Evolutionary conservation across 2,329 filamentous ascomycete genomes (phyloP).

Genomic region (Fusarium brevicatenulatum): DNA sequence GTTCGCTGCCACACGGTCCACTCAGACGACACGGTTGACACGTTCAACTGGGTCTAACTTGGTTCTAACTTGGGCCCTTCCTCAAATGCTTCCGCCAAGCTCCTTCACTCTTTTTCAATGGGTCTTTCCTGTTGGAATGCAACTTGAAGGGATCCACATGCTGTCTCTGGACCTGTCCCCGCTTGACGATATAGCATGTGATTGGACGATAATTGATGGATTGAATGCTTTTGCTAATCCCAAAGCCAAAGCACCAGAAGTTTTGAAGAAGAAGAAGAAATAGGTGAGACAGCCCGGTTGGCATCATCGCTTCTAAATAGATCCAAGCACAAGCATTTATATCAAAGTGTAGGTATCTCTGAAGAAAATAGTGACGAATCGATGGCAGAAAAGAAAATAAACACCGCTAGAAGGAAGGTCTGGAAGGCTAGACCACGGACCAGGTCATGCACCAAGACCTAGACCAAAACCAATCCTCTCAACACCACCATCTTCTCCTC

Average conservation of each 20-base stretch:
- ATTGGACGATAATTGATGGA: slow-evolving; percentile 32
- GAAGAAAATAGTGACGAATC: neutral
- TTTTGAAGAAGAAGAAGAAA: neutral
- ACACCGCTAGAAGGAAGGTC: neutral
- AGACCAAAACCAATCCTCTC: slow-evolving; percentile 12
- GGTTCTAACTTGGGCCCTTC: slow-evolving; percentile 4
- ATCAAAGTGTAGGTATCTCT: neutral
- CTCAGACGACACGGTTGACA: slow-evolving; percentile 35
- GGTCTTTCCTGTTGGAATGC: slow-evolving; percentile 23
- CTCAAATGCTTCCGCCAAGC: slow-evolving; percentile 2
- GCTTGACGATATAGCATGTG: slow-evolving; percentile 1
- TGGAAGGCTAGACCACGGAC: slow-evolving; percentile 24
- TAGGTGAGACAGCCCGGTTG: neutral
- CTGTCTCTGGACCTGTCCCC: slow-evolving; percentile 18
- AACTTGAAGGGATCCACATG: slow-evolving; percentile 29
- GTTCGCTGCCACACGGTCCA: slow-evolving; percentile 38
- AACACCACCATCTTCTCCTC: slow-evolving; percentile 3
- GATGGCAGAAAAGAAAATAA: slow-evolving; percentile 7
- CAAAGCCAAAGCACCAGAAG: slow-evolving; percentile 4
- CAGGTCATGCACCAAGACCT: slow-evolving; percentile 12
- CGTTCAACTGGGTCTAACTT: slow-evolving; percentile 33
- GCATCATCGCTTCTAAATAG: neutral
- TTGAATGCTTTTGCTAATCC: slow-evolving; percentile 25
- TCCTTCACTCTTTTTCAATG: slow-evolving; percentile 24
- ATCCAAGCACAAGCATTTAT: neutral